Evolutionary conservation across 805 yeast species (phyloP).

Genomic region (Pichia thaimueangensis): DNA sequence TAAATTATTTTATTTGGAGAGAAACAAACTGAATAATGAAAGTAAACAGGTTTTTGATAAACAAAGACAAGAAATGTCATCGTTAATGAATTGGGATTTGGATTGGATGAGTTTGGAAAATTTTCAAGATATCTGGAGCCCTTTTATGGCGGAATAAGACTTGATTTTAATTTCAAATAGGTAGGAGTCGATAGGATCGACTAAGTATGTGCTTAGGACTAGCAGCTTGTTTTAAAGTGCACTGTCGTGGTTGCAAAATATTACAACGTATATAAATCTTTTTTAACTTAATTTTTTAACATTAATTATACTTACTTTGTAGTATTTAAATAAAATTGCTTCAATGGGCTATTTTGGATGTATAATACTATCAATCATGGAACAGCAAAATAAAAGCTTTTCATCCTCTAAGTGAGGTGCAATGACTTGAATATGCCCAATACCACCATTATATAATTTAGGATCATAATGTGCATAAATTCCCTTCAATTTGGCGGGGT

Average conservation of each 20-base stretch:
- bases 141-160: neutral
- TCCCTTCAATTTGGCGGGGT: neutral
- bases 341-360: no score
- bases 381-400: slow-evolving; percentile 38
- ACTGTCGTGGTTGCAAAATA: no score
- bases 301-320: no score
- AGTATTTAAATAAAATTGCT: no score
- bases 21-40: neutral
- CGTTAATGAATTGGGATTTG: slow-evolving; percentile 1
- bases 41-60: neutral
- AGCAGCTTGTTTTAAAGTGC: no score
- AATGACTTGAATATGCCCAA: slow-evolving; percentile 40
- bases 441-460: slow-evolving; percentile 40
- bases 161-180: no score
- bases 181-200: no score
- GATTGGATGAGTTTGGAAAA: slow-evolving; percentile 1
- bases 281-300: no score
- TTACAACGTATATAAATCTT: no score
- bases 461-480: slow-evolving; percentile 24
- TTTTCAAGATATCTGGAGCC: neutral
- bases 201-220: no score
- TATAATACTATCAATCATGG: slow-evolving; percentile 23
- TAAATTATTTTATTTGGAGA: neutral
- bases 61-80: neutral
- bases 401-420: slow-evolving; percentile 45